Evolutionary conservation across 768 basidiomycete genomes (phyloP).

Genomic region (Ramaria rubella): DNA sequence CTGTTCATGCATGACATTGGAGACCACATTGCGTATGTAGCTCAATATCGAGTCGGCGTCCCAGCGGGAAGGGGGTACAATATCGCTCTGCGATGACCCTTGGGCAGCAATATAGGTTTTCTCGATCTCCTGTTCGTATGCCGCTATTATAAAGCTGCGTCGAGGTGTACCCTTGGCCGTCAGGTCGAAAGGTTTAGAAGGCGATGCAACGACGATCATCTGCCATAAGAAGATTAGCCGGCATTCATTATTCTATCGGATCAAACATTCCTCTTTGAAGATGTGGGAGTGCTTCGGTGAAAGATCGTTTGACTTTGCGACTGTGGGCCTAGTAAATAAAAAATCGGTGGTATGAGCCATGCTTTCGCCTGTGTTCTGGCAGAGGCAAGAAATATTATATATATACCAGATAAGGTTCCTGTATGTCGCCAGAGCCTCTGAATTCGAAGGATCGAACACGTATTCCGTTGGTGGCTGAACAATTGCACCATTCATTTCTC

Average conservation of each 20-base stretch:
- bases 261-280: slow-evolving; percentile 32
- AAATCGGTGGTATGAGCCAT: background rate
- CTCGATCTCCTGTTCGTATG: slow-evolving; percentile 9
- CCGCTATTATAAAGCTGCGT: background rate
- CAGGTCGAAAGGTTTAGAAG: background rate
- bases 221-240: background rate
- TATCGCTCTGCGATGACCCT: background rate
- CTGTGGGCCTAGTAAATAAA: slow-evolving; percentile 15
- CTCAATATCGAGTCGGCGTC: background rate
- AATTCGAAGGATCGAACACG: slow-evolving; percentile 26
- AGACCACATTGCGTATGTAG: slow-evolving; percentile 10
- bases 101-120: background rate
- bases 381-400: background rate
- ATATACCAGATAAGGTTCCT: slow-evolving; percentile 30
- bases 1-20: background rate
- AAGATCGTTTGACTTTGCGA: slow-evolving; percentile 30
- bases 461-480: slow-evolving; percentile 28
- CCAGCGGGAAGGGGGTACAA: slow-evolving; percentile 5
- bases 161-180: background rate
- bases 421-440: slow-evolving; percentile 26
- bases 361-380: background rate
- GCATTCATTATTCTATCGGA: background rate
- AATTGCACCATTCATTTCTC: slow-evolving; percentile 33
- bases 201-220: slow-evolving; percentile 5
- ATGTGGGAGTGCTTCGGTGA: slow-evolving; percentile 38